Evolutionary conservation across 1,284 basidiomycete species (phyloP).

Genomic region (Sporisorium graminicola): DNA sequence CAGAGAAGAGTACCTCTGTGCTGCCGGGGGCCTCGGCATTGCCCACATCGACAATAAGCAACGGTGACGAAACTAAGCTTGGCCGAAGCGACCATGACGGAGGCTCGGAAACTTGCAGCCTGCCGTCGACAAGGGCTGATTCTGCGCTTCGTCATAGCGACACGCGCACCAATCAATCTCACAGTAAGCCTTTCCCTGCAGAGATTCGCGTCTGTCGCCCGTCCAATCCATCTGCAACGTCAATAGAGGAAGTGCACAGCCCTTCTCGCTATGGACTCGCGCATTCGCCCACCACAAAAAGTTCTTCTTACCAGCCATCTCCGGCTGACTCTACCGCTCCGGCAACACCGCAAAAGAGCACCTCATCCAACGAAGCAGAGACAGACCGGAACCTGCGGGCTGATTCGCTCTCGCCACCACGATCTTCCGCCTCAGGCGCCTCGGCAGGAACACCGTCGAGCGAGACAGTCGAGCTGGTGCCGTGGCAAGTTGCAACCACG

Average conservation of each 20-base stretch:
- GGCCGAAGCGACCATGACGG: not conserved
- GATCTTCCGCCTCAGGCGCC: slow-evolving; percentile 8
- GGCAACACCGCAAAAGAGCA: slow-evolving; percentile 4
- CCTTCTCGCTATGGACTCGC: not conserved
- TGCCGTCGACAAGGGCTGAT: too few relatives aligned
- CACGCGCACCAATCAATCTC: too few relatives aligned
- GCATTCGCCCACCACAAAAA: not conserved
- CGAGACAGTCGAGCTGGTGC: slow-evolving; percentile 27
- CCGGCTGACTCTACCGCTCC: not conserved
- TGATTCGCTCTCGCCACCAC: slow-evolving; percentile 8
- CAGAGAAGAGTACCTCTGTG: not conserved
- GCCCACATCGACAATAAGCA: not conserved
- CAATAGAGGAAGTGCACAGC: not conserved
- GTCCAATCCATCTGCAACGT: not conserved
- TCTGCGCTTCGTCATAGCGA: too few relatives aligned
- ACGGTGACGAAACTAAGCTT: not conserved
- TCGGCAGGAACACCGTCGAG: slow-evolving; percentile 22
- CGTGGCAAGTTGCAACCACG: slow-evolving; percentile 36
- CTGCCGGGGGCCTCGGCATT: not conserved
- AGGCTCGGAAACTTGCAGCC: not conserved
- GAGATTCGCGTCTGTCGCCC: not conserved
- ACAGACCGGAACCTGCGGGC: slow-evolving; percentile 7
- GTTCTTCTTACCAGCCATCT: not conserved
- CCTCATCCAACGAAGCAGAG: not conserved
- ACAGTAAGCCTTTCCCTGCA: not conserved